Percentiles rank a stretch among this genome's conserved stretches.
These are phyloP conservation scores for Acer campestre DNA, from an alignment of 345 rosid genomes.

Conservation along the genomic window DNA sequence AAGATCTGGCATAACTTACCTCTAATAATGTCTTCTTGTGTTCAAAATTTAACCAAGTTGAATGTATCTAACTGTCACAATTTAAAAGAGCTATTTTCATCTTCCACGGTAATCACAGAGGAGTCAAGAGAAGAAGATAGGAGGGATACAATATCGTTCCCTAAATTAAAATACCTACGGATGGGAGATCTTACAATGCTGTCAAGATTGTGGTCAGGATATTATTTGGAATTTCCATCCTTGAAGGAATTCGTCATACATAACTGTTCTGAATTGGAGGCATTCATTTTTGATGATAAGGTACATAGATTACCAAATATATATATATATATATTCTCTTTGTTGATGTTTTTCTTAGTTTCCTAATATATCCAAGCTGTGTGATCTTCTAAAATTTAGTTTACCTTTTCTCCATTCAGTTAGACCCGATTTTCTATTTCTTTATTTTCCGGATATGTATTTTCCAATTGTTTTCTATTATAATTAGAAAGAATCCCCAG, in stretches of 20 bases:
- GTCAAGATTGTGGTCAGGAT: no score
- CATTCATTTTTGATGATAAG: background rate
- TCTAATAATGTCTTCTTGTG: background rate
- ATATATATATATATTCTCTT: no score
- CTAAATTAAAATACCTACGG: no score
- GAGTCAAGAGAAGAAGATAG: background rate
- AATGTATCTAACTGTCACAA: background rate
- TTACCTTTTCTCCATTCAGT: background rate
- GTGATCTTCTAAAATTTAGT: no score
- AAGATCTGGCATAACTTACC: conserved; percentile 14
- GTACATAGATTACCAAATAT: background rate
- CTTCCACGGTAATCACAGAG: background rate
- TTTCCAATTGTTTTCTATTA: background rate
- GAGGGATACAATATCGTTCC: background rate
- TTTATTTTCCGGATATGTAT: no score
- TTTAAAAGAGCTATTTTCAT: background rate
- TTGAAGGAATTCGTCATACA: background rate
- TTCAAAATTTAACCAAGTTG: background rate
- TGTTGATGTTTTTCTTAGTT: no score
- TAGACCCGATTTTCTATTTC: no score
- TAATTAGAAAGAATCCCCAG: background rate
- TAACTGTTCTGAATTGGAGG: background rate
- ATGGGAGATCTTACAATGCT: no score
- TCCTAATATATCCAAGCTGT: no score
- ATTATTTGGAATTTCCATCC: background rate